Evolutionary conservation across 352 stramenopile genomes (phyloP).

Genomic region (Globisporangium nodosum): DNA sequence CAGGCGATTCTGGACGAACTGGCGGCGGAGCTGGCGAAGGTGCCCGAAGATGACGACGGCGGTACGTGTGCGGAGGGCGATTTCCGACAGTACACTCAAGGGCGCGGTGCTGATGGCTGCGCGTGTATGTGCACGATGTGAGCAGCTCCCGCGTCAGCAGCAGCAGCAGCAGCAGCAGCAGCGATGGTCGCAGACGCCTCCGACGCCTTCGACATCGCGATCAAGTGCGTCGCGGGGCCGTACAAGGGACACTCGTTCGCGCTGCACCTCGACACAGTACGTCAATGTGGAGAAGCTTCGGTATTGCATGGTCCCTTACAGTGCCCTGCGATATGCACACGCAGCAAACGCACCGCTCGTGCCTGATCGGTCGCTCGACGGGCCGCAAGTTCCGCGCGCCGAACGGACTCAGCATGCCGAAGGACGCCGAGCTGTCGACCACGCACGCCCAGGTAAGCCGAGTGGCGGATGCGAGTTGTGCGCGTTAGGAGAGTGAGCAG

Average conservation of each 20-base stretch:
- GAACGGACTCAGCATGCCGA: slow-evolving; percentile 66
- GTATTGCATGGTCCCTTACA: no score
- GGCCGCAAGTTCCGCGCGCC: slow-evolving; percentile 73
- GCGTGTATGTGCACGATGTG: background rate
- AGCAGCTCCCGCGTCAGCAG: slow-evolving; percentile 2
- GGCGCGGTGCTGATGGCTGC: background rate
- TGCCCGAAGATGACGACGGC: slow-evolving; percentile 20
- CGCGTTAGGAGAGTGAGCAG: background rate
- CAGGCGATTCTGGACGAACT: slow-evolving; percentile 46
- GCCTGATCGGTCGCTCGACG: slow-evolving; percentile 71
- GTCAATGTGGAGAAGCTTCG: background rate
- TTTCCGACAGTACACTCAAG: no score
- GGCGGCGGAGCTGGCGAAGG: slow-evolving; percentile 56
- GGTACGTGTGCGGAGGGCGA: background rate
- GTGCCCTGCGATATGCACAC: background rate
- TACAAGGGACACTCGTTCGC: slow-evolving; percentile 60
- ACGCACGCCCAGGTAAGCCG: slow-evolving; percentile 59
- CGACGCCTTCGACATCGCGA: slow-evolving; percentile 41
- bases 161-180: slow-evolving; percentile 14
- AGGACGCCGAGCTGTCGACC: slow-evolving; percentile 80
- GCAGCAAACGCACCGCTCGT: slow-evolving; percentile 44
- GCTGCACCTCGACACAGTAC: slow-evolving; percentile 53
- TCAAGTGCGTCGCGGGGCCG: slow-evolving; percentile 44
- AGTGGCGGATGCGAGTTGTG: background rate
- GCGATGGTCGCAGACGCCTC: slow-evolving; percentile 12